These are phyloP conservation scores for Diaporthe vexans DNA, from an alignment of 2,329 filamentous ascomycete genomes.

Conservation along the genomic window DNA sequence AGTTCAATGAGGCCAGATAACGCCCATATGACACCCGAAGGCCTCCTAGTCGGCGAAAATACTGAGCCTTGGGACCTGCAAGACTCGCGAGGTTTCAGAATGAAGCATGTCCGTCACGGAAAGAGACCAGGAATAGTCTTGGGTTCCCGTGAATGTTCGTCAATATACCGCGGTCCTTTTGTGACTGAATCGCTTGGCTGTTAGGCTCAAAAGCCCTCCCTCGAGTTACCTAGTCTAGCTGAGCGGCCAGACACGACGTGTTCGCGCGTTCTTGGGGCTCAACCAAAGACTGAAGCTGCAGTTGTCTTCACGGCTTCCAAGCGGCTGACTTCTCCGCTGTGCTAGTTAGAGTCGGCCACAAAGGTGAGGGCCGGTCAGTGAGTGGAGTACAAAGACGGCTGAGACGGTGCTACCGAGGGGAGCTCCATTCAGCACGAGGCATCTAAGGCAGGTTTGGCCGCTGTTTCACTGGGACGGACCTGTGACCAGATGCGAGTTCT, in stretches of 20 bases:
- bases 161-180: not conserved
- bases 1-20: too few species aligned
- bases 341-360: too few species aligned
- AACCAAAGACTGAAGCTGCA: too few species aligned
- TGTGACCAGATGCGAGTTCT: not conserved
- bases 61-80: not conserved
- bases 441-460: not conserved
- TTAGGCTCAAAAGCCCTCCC: not conserved
- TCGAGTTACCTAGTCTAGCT: not conserved
- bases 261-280: not conserved
- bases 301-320: not conserved
- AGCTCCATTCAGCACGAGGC: not conserved
- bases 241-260: not conserved
- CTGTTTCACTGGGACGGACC: not conserved
- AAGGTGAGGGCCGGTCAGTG: not conserved
- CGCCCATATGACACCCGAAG: not conserved
- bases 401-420: not conserved
- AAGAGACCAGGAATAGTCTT: not conserved
- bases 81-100: not conserved
- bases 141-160: not conserved
- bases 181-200: not conserved
- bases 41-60: not conserved
- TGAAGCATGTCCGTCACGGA: not conserved
- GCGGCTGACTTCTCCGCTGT: not conserved
- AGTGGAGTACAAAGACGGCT: not conserved